Conservation (phyloP, 176 grass and related monocot genomes). For the Hsuehochloa calcarea region DNA sequence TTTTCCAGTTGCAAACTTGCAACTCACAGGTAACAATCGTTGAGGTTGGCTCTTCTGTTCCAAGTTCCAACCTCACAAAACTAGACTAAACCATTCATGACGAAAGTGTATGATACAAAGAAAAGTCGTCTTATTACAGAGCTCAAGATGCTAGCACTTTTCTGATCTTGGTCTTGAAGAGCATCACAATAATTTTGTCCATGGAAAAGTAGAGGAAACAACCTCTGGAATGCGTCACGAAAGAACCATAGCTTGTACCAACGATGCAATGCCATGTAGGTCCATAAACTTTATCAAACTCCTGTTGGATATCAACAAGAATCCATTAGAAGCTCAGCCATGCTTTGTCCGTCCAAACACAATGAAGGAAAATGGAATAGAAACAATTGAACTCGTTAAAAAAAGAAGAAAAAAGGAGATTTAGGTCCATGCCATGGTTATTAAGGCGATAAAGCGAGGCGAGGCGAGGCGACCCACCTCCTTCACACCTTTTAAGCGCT, state of each 20-base stretch:
- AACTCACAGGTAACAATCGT: conserved; percentile 12
- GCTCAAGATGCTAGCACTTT: conserved; percentile 44
- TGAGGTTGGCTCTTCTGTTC: conserved; percentile 19
- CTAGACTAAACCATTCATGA: conserved; percentile 21
- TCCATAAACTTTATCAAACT: conserved; percentile 79
- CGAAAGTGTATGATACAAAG: not conserved
- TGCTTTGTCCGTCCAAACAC: not conserved
- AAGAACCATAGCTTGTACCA: conserved; percentile 71
- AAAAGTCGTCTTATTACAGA: conserved; percentile 15
- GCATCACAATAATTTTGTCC: conserved; percentile 77
- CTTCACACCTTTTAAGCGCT: too few relatives aligned
- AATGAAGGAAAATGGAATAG: not conserved
- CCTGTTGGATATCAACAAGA: conserved; percentile 43
- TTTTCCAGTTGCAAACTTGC: conserved; percentile 7
- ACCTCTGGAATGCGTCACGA: conserved; percentile 68
- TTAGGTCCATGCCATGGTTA: not conserved
- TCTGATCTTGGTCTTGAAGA: conserved; percentile 78
- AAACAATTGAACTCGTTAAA: not conserved
- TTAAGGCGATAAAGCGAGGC: too few relatives aligned
- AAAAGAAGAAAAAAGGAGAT: not conserved
- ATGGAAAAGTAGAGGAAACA: conserved; percentile 90
- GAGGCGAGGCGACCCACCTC: too few relatives aligned
- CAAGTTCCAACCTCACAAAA: conserved; percentile 2
- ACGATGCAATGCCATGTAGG: conserved; percentile 84
- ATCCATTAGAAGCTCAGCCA: not conserved